phyloP scores from a whole-genome alignment of 1,284 basidiomycete genomes.

The Ganoderma multipileum region DNA sequence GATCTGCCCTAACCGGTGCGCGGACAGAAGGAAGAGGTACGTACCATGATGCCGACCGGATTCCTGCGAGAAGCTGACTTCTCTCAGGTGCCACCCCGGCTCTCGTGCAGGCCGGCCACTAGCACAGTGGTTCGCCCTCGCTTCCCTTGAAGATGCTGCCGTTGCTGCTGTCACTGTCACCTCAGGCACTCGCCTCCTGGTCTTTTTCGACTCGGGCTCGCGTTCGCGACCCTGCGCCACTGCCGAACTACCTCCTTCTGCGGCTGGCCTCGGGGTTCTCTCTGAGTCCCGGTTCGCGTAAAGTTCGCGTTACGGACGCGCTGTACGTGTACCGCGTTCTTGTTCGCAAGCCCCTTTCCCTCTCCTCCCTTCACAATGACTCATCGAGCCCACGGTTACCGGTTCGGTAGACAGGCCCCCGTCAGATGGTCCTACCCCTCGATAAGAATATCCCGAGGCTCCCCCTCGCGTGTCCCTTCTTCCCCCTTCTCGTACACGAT shows the following conservation, averaged over 20 bases:
- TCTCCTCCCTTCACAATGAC: not conserved
- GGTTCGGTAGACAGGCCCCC: constrained; percentile 2
- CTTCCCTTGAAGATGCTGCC: not conserved
- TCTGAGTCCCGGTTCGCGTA: not conserved
- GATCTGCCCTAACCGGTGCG: not conserved
- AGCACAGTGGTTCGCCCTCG: not conserved
- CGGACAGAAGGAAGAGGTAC: not conserved
- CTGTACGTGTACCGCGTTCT: too few relatives aligned
- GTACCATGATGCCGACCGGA: not conserved
- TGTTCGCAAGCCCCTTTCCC: not conserved
- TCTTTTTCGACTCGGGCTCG: not conserved
- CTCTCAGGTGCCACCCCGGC: not conserved
- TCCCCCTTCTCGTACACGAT: not conserved
- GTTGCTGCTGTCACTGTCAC: not conserved
- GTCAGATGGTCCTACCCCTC: not conserved
- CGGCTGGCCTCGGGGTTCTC: not conserved
- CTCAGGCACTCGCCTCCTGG: not conserved
- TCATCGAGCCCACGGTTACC: not conserved
- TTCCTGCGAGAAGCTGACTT: not conserved
- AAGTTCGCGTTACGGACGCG: not conserved
- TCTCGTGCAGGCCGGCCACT: too few relatives aligned
- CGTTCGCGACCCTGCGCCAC: not conserved
- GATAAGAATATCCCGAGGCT: constrained; percentile 2
- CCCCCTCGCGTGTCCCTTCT: not conserved
- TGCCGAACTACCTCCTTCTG: not conserved